These are phyloP conservation scores for Microbotryomycetes sp. DNA, from an alignment of 1,284 basidiomycete species.

Conservation along the genomic window DNA sequence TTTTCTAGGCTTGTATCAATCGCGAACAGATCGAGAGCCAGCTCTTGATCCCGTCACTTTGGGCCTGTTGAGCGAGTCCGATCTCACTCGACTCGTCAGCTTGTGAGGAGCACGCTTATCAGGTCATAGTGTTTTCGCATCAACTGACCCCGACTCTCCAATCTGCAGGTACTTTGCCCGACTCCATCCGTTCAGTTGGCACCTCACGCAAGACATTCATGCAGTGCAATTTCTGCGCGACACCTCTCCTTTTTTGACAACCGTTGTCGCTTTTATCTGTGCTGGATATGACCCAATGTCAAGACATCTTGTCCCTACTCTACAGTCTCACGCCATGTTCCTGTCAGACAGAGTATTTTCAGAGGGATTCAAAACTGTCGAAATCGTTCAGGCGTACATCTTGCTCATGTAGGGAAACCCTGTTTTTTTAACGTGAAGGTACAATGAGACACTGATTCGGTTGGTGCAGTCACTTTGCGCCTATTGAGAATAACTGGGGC, in stretches of 20 bases:
- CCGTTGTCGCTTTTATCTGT: slow-evolving; percentile 13
- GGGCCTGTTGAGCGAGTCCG: slow-evolving; percentile 14
- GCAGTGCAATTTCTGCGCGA: slow-evolving; percentile 23
- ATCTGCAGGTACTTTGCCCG: slow-evolving; percentile 20
- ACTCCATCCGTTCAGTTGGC: slow-evolving; percentile 15
- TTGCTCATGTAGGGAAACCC: slow-evolving; percentile 12
- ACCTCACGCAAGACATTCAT: slow-evolving; percentile 22
- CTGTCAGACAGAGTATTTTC: slow-evolving; percentile 18
- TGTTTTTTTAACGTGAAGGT: not conserved
- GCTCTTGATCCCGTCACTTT: slow-evolving; percentile 21
- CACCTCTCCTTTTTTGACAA: slow-evolving; percentile 27
- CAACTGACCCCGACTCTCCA: too few relatives aligned
- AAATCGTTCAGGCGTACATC: slow-evolving; percentile 3
- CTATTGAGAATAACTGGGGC: slow-evolving; percentile 29
- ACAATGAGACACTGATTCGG: not conserved
- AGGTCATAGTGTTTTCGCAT: too few relatives aligned
- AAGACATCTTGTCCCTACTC: slow-evolving; percentile 3
- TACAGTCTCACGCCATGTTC: slow-evolving; percentile 14
- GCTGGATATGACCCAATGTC: slow-evolving; percentile 11
- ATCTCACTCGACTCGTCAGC: slow-evolving; percentile 18
- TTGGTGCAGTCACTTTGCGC: slow-evolving; percentile 10
- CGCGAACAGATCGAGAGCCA: slow-evolving; percentile 16
- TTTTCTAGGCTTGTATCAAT: slow-evolving; percentile 22
- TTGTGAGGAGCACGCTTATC: not conserved
- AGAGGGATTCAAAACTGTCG: slow-evolving; percentile 23